These are phyloP conservation scores for Aspergillus sp. DNA, from an alignment of 2,329 filamentous ascomycete species.

Conservation along the genomic window DNA sequence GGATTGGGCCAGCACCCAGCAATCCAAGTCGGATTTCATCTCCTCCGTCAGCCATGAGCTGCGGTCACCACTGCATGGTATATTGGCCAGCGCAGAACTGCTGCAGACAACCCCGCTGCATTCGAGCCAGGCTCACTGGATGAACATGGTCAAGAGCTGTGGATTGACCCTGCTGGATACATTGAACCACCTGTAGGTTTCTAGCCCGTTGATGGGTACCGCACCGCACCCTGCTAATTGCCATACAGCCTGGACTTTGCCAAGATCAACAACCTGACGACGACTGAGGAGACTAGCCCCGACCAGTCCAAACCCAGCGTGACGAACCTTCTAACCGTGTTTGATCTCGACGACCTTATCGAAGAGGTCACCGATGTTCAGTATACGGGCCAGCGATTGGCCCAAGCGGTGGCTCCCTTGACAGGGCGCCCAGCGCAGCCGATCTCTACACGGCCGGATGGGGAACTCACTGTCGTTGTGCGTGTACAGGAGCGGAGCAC, in stretches of 20 bases:
- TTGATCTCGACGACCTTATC: conserved; percentile 30
- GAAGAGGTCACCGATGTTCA: conserved; percentile 29
- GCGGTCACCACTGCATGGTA: conserved; percentile 48
- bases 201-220: background rate
- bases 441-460: background rate
- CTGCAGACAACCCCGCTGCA: conserved; percentile 46
- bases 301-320: conserved; percentile 3
- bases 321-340: conserved; percentile 21
- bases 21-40: conserved; percentile 54
- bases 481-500: conserved; percentile 18
- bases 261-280: conserved; percentile 30
- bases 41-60: conserved; percentile 55
- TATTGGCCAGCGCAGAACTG: conserved; percentile 50
- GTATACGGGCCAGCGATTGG: conserved; percentile 23
- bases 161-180: conserved; percentile 54
- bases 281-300: conserved; percentile 3
- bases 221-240: too few relatives aligned
- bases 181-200: conserved; percentile 30
- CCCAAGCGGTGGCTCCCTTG: background rate
- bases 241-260: conserved; percentile 28
- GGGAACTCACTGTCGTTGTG: conserved; percentile 20
- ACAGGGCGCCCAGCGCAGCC: background rate
- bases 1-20: conserved; percentile 39
- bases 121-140: conserved; percentile 41
- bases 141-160: conserved; percentile 52